These are phyloP conservation scores for Colletotrichum euphorbiae DNA, from an alignment of 2,329 filamentous ascomycete species.

Conservation along the genomic window DNA sequence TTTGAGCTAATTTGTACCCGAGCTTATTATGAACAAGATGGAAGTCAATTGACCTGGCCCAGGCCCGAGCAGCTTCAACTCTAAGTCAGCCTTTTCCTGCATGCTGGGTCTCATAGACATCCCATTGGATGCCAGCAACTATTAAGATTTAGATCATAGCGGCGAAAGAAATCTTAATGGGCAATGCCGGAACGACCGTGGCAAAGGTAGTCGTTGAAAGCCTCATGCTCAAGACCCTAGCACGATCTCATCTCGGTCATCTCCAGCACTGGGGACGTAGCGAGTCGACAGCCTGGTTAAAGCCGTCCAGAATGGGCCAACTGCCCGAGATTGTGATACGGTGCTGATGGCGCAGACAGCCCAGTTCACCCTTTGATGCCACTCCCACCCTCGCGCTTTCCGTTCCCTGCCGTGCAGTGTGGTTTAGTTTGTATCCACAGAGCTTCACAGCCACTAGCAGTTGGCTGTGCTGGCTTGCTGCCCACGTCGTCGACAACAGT, in stretches of 20 bases:
- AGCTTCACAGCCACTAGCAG: conserved; percentile 17
- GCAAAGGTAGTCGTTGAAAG: neutral
- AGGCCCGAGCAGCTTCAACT: neutral
- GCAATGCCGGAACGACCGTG: neutral
- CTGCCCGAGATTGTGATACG: neutral
- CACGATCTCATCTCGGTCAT: conserved; percentile 34
- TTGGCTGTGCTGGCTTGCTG: conserved; percentile 10
- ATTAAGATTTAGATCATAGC: neutral
- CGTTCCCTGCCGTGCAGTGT: neutral
- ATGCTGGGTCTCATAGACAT: neutral
- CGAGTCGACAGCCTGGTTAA: conserved; percentile 26
- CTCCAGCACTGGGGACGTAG: conserved; percentile 1
- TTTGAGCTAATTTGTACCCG: neutral
- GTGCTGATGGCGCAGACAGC: conserved; percentile 2
- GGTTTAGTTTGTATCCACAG: neutral
- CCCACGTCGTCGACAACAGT: conserved; percentile 5
- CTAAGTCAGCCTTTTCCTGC: neutral
- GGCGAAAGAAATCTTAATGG: neutral
- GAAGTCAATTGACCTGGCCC: no score
- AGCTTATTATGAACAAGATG: no score
- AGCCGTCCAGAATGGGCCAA: neutral
- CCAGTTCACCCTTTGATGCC: neutral
- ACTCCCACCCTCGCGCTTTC: conserved; percentile 9
- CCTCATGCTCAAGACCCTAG: neutral
- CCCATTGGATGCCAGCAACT: neutral